Evolutionary conservation across 148 eudicot species (phyloP).

Genomic region (Rhododendron mucronatum): DNA sequence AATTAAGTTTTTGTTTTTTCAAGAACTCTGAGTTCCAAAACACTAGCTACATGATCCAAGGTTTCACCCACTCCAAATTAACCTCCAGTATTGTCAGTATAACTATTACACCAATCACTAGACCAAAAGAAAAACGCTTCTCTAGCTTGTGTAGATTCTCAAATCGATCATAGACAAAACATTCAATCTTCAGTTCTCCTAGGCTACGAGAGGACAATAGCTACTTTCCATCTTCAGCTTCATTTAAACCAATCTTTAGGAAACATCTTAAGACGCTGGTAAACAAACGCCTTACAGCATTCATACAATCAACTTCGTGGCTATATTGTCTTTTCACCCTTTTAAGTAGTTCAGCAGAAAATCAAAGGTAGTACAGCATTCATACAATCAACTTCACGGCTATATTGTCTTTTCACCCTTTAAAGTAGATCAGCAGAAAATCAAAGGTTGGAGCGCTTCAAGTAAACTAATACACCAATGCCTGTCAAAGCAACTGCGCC

Average conservation of each 20-base stretch:
- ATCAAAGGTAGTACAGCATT: constrained; percentile 6
- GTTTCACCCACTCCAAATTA: not conserved
- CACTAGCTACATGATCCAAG: not conserved
- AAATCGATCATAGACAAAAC: no score
- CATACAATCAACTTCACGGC: not conserved
- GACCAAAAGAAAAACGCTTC: no score
- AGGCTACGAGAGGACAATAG: no score
- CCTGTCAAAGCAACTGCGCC: constrained; percentile 59
- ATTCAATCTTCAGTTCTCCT: not conserved
- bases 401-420: not conserved
- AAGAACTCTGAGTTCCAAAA: not conserved
- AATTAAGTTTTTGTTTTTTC: no score
- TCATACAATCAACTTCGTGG: not conserved
- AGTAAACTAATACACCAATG: constrained; percentile 26
- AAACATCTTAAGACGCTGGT: not conserved
- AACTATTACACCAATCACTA: no score
- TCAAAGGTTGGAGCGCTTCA: constrained; percentile 31
- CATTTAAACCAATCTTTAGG: not conserved
- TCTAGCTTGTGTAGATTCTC: no score
- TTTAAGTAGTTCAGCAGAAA: not conserved
- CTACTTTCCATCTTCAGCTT: not conserved
- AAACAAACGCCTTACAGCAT: not conserved
- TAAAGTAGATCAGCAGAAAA: not conserved
- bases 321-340: not conserved
- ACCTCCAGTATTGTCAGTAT: no score